Conservation (phyloP, 495 filamentous ascomycete genomes). For the Aspergillus coremiiformis region DNA sequence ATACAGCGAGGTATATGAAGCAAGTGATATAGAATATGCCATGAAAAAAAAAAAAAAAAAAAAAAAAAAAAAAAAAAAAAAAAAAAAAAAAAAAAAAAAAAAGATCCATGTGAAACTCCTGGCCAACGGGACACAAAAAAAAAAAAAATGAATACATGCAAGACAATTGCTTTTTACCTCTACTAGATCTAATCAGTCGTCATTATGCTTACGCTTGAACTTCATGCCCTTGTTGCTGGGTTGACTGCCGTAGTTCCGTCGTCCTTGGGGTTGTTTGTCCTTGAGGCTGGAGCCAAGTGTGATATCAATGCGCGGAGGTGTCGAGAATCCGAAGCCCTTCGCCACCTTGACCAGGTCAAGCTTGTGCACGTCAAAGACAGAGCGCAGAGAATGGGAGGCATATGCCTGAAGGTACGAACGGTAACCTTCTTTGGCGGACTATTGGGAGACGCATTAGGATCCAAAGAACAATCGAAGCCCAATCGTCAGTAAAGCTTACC, state of each 20-base stretch:
- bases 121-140: neutral
- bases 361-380: slow-evolving; percentile 89
- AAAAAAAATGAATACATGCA: no score
- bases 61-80: neutral
- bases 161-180: slow-evolving; percentile 1
- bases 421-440: slow-evolving; percentile 64
- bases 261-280: slow-evolving; percentile 60
- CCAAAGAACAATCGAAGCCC: neutral
- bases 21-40: neutral
- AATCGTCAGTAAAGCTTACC: slow-evolving; percentile 27
- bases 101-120: neutral
- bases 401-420: slow-evolving; percentile 91
- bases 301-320: slow-evolving; percentile 88
- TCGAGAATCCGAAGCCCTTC: slow-evolving; percentile 83
- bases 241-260: slow-evolving; percentile 77
- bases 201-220: slow-evolving; percentile 33
- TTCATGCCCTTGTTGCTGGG: slow-evolving; percentile 39
- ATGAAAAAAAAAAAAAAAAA: neutral
- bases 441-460: slow-evolving; percentile 12
- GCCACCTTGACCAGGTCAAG: slow-evolving; percentile 90
- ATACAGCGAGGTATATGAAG: neutral
- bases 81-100: neutral
- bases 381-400: slow-evolving; percentile 79
- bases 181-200: neutral
- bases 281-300: slow-evolving; percentile 86